phyloP scores from a whole-genome alignment of 73 alveolate genomes.

The Uronychia setigera region DNA sequence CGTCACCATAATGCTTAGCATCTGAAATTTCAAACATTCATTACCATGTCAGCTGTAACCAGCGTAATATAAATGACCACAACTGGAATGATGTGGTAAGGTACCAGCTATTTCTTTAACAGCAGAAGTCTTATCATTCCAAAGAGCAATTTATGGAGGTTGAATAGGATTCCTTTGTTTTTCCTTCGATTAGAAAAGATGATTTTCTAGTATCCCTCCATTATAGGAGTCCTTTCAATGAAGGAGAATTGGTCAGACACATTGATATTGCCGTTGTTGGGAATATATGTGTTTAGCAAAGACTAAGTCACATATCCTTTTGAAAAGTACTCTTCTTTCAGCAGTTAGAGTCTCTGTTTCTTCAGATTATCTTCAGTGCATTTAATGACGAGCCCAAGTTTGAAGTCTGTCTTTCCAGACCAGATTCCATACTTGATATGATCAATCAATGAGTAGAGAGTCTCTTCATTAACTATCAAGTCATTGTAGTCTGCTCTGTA shows the following conservation, averaged over 20 bases:
- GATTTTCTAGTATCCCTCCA: not conserved
- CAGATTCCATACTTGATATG: not conserved
- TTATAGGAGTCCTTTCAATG: not conserved
- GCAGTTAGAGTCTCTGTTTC: not conserved
- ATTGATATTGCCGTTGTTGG: not conserved
- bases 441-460: not conserved
- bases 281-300: not conserved
- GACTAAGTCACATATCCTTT: not conserved
- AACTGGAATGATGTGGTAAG: not conserved
- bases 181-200: not conserved
- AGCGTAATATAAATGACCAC: not conserved
- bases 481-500: not conserved
- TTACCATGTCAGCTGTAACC: not conserved
- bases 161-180: not conserved
- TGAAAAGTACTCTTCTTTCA: not conserved
- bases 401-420: not conserved
- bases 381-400: not conserved
- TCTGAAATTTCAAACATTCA: not conserved
- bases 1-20: not conserved
- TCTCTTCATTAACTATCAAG: not conserved
- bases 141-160: not conserved
- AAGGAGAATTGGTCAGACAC: not conserved
- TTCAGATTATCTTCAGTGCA: not conserved
- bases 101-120: not conserved
- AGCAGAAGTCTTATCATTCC: not conserved